Conservation (phyloP, 2,329 filamentous ascomycete genomes). For the Chrysosporium keratinophilum region DNA sequence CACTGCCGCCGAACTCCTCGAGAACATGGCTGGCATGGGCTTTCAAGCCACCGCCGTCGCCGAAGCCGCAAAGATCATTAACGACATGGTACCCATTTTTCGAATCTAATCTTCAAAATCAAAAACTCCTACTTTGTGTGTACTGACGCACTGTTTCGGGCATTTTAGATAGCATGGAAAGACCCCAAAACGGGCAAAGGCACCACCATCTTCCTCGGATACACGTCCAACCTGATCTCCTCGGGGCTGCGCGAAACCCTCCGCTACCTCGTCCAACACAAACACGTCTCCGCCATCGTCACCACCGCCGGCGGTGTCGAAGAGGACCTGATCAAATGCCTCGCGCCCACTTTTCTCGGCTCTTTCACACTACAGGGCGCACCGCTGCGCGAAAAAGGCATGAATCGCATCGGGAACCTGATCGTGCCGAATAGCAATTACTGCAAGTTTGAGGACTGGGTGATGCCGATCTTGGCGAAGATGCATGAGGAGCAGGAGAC, state of each 20-base stretch:
- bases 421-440: constrained; percentile 96
- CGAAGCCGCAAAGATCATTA: constrained; percentile 83
- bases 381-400: constrained; percentile 66
- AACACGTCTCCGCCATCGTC: constrained; percentile 84
- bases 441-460: constrained; percentile 95
- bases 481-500: constrained; percentile 92
- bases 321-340: constrained; percentile 97
- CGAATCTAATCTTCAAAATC: constrained; percentile 9
- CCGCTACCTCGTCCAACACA: constrained; percentile 85
- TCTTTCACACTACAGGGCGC: constrained; percentile 70
- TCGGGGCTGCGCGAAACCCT: constrained; percentile 86
- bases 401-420: constrained; percentile 93
- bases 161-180: constrained; percentile 58
- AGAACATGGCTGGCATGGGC: constrained; percentile 75
- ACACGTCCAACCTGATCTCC: constrained; percentile 95
- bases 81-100: constrained; percentile 63
- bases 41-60: constrained; percentile 72
- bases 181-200: constrained; percentile 67
- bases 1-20: constrained; percentile 73
- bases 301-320: constrained; percentile 93
- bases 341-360: constrained; percentile 85
- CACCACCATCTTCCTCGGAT: constrained; percentile 93
- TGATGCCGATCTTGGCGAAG: constrained; percentile 84
- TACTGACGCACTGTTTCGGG: neutral
- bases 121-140: too few relatives aligned